Evolutionary conservation across 1,284 basidiomycete species (phyloP), one percentile per base, ranked within the genome.

Genomic region (Trichosporon sp.): DNA sequence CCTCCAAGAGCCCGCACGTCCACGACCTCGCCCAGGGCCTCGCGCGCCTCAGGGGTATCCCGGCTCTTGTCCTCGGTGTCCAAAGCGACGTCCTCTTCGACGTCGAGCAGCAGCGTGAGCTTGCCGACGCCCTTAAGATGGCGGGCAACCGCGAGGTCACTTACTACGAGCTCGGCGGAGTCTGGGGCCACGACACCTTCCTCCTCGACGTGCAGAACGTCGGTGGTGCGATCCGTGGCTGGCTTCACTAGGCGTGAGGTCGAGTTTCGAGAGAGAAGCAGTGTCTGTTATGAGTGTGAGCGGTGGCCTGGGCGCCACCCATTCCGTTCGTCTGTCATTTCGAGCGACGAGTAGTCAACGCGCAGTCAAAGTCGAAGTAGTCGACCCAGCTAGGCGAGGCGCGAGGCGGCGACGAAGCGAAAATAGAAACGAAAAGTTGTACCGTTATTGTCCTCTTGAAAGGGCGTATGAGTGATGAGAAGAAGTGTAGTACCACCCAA

Each of bases 111-210:
- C 97, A 99, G 83, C 86, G 96, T 32, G 96, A 99, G 83, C 86
- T 98, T 25, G 94, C 92, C 3, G 95, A 98, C 81, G 95, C 95
- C 32, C 83, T 99, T 72, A 87, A 93, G 70, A 88, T 95, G 87
- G 89, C 91, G 1, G 96, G 96, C 0, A 96, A 96, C 81, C 83
- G 88, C 23, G 85, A 87, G 70, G 97, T 99, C 34, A 91, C 92
- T 69, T 99, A 98, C 83, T 99, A 96, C 82, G 97, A 99, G 84
- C 87, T 99, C 8, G 95, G 97, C 47, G 95, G 96, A 3, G 95
- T 98, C 15, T 98, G 95, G 92, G 97, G 97, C 1, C 93, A 95
- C 78, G 95, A 99, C 84, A 98, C 94, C 31, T 99, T 99, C 85
- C 85, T 99, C 85, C 84, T 93, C 72, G 92, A 92, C 77, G 88